Conservation (phyloP, 441 rosid species). For the Erodium moschatum region DNA sequence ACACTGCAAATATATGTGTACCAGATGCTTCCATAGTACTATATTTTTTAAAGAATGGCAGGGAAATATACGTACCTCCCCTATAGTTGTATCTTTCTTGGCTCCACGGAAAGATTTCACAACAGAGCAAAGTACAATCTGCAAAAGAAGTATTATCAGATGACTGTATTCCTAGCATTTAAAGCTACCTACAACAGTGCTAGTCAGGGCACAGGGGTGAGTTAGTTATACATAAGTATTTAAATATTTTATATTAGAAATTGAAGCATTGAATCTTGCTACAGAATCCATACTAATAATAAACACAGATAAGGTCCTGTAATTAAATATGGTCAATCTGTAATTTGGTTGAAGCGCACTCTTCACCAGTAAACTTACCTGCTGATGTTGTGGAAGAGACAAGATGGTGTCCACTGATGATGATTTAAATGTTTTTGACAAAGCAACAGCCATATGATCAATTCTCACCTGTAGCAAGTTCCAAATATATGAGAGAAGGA, state of each 20-base stretch:
- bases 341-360: not conserved
- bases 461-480: constrained; percentile 49
- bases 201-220: not conserved
- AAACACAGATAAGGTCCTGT: not conserved
- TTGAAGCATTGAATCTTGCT: not conserved
- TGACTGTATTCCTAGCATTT: not conserved
- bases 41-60: not conserved
- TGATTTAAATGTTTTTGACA: constrained; percentile 70
- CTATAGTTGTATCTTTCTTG: constrained; percentile 61
- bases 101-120: constrained; percentile 68
- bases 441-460: constrained; percentile 75
- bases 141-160: constrained; percentile 17
- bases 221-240: not conserved
- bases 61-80: constrained; percentile 42
- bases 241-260: too few species aligned
- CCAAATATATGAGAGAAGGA: constrained; percentile 10
- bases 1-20: constrained; percentile 8
- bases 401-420: constrained; percentile 72
- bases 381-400: constrained; percentile 93
- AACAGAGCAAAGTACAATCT: constrained; percentile 76
- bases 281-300: not conserved
- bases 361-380: constrained; percentile 37
- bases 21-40: not conserved
- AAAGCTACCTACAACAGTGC: not conserved
- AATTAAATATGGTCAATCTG: not conserved